Conservation (phyloP, 148 eudicot species). For the Drosera capensis region DNA sequence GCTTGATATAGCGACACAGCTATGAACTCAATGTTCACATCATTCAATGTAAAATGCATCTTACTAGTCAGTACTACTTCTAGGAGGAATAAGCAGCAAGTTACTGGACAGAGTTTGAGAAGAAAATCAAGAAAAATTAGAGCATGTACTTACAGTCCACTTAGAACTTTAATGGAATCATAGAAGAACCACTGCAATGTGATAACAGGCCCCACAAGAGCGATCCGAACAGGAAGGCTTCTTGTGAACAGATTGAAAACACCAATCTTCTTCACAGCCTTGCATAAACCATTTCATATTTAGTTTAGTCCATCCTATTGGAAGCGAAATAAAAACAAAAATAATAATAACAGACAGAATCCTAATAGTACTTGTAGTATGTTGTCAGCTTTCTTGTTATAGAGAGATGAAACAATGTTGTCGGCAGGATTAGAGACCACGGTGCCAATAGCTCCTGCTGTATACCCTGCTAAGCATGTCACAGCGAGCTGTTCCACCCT, state of each 20-base stretch:
- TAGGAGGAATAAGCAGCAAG: neutral
- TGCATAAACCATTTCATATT: slow-evolving; percentile 8
- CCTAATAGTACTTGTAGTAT: slow-evolving; percentile 36
- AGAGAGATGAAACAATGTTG: slow-evolving; percentile 67
- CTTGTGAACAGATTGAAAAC: slow-evolving; percentile 61
- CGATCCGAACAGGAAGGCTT: slow-evolving; percentile 81
- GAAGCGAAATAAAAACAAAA: slow-evolving; percentile 3
- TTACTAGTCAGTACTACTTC: neutral
- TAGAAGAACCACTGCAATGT: slow-evolving; percentile 90
- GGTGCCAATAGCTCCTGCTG: slow-evolving; percentile 90
- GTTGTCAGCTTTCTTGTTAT: slow-evolving; percentile 60
- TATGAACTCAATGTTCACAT: too few species aligned
- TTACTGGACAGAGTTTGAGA: neutral
- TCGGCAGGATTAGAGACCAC: slow-evolving; percentile 84
- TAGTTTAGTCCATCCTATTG: neutral
- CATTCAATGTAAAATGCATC: too few species aligned
- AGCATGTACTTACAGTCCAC: slow-evolving; percentile 69
- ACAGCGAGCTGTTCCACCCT: slow-evolving; percentile 78
- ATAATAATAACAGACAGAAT: neutral
- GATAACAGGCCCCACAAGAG: slow-evolving; percentile 82
- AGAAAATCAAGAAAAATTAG: neutral
- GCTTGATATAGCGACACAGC: neutral
- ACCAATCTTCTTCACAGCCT: slow-evolving; percentile 84
- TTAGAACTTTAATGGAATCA: slow-evolving; percentile 63
- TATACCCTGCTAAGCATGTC: slow-evolving; percentile 76